Evolutionary conservation across 2,329 filamentous ascomycete genomes (phyloP).

Genomic region (Aureobasidium subglaciale): DNA sequence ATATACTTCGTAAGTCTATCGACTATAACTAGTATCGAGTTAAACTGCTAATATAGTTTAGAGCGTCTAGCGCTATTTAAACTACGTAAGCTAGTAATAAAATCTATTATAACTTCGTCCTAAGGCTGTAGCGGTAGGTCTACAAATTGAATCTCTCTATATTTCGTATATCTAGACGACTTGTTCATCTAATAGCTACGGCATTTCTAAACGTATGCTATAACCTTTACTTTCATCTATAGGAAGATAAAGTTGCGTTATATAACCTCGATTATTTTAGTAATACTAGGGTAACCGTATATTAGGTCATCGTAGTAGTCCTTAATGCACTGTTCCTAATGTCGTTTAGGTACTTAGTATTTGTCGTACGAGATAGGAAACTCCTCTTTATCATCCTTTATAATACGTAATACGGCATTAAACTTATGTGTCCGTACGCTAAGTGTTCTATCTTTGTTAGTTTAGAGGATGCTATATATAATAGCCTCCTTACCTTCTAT

Average conservation of each 20-base stretch:
- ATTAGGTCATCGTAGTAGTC: neutral
- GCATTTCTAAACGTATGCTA: slow-evolving; percentile 8
- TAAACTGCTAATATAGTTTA: slow-evolving; percentile 7
- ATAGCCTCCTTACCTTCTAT: slow-evolving; percentile 16
- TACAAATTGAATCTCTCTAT: neutral
- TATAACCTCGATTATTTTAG: neutral
- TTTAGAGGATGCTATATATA: slow-evolving; percentile 13
- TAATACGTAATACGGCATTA: slow-evolving; percentile 3
- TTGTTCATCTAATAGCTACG: slow-evolving; percentile 11
- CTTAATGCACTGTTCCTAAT: slow-evolving; percentile 5
- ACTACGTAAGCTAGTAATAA: slow-evolving; percentile 21
- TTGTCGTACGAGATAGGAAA: neutral
- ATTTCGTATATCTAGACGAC: slow-evolving; percentile 1
- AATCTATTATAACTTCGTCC: slow-evolving; percentile 20
- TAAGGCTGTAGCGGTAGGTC: slow-evolving; percentile 9
- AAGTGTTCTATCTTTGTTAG: slow-evolving; percentile 15
- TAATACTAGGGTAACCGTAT: slow-evolving; percentile 5
- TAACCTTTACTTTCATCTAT: slow-evolving; percentile 10
- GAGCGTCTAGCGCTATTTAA: slow-evolving; percentile 3
- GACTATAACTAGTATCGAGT: slow-evolving; percentile 22
- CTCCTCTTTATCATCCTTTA: slow-evolving; percentile 6
- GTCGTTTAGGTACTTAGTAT: slow-evolving; percentile 3
- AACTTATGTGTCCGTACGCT: slow-evolving; percentile 13
- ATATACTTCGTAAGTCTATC: slow-evolving; percentile 19
- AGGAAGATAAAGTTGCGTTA: neutral